Percentiles rank a stretch among this genome's conserved stretches.
Evolutionary conservation across 106 monocot species (phyloP).

Genomic region (Platanthera zijinensis): DNA sequence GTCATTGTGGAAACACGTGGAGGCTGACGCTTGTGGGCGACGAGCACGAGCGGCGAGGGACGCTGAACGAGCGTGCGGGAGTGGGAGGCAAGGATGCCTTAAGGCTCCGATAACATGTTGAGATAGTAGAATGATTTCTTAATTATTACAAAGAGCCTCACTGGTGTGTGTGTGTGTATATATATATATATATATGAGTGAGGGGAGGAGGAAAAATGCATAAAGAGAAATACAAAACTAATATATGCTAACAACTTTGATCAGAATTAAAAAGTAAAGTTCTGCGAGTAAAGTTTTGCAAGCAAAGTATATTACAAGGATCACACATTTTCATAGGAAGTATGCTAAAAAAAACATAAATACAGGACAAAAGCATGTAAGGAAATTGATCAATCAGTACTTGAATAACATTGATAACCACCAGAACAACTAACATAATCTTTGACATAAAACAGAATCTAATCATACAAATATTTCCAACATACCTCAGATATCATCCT

Average conservation of each 20-base stretch:
- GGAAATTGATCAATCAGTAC: background rate
- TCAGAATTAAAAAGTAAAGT: background rate
- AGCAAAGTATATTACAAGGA: background rate
- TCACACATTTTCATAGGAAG: background rate
- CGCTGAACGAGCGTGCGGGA: no score
- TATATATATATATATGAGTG: no score
- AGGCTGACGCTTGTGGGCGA: no score
- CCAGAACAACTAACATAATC: background rate
- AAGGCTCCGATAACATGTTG: no score
- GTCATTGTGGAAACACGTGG: no score
- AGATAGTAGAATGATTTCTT: no score
- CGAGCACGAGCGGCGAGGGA: no score
- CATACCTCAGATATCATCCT: conserved; percentile 61
- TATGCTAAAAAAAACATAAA: background rate
- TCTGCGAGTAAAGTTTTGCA: background rate
- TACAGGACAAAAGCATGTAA: background rate
- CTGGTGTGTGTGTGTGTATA: no score
- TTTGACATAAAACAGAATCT: background rate
- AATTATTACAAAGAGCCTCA: no score
- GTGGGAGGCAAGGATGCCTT: no score
- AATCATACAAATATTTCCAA: background rate
- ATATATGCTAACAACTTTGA: background rate
- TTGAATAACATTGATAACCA: background rate
- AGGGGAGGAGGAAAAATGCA: no score
- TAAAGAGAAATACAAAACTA: no score